Evolutionary conservation across 2,329 filamentous ascomycete species (phyloP).

Genomic region (Neocatenulostroma microsporum): DNA sequence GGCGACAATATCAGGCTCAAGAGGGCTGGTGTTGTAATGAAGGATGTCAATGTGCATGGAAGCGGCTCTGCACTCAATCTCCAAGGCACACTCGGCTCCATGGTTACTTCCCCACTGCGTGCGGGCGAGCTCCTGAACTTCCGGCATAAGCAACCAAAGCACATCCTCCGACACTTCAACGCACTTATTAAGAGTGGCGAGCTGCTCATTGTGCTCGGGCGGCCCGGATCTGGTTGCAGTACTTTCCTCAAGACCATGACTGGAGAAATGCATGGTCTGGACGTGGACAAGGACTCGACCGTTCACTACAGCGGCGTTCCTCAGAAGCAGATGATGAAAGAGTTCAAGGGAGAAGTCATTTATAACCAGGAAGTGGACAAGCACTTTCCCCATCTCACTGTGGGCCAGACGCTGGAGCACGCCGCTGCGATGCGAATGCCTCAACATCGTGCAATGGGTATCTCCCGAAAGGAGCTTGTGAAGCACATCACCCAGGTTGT

Average conservation of each 20-base stretch:
- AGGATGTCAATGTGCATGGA: conserved; percentile 58
- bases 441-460: conserved; percentile 29
- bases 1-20: conserved; percentile 49
- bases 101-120: conserved; percentile 52
- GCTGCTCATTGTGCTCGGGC: conserved; percentile 39
- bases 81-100: conserved; percentile 58
- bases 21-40: conserved; percentile 55
- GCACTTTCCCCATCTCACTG: conserved; percentile 52
- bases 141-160: conserved; percentile 43
- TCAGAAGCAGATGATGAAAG: conserved; percentile 37
- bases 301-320: conserved; percentile 56
- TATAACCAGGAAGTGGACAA: conserved; percentile 43
- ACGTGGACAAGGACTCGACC: conserved; percentile 42
- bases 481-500: conserved; percentile 43
- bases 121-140: conserved; percentile 49
- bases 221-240: conserved; percentile 53
- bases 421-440: conserved; percentile 48
- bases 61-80: conserved; percentile 60
- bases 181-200: conserved; percentile 46
- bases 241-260: conserved; percentile 57
- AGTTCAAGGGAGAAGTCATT: conserved; percentile 37
- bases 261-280: conserved; percentile 53
- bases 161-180: conserved; percentile 49
- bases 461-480: conserved; percentile 38
- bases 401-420: conserved; percentile 50